These are phyloP conservation scores for Bruguiera hainesii DNA, from an alignment of 441 rosid genomes.

Conservation along the genomic window DNA sequence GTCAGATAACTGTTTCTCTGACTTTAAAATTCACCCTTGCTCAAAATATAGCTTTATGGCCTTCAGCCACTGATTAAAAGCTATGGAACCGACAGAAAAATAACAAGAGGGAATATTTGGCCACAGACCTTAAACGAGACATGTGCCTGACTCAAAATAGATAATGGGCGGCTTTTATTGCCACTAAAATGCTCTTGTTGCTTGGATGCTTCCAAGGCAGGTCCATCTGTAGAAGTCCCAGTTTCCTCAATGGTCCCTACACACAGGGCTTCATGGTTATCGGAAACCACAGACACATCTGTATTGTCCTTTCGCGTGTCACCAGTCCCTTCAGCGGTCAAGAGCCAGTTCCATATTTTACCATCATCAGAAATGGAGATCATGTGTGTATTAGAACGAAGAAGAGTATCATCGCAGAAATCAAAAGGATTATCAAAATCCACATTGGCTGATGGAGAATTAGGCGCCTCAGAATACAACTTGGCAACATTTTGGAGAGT, in stretches of 20 bases:
- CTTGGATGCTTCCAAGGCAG: conserved; percentile 29
- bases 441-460: conserved; percentile 37
- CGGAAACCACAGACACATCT: conserved; percentile 27
- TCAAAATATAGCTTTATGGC: conserved; percentile 3
- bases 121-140: conserved; percentile 67
- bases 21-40: not conserved
- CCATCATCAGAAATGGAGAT: conserved; percentile 95
- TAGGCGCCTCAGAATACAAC: conserved; percentile 52
- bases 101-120: conserved; percentile 13
- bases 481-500: conserved; percentile 72
- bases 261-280: conserved; percentile 31
- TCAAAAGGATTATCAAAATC: conserved; percentile 86
- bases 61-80: not conserved
- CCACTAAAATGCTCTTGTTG: conserved; percentile 33
- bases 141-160: conserved; percentile 34
- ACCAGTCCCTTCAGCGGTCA: conserved; percentile 73
- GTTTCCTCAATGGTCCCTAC: conserved; percentile 22
- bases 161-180: conserved; percentile 37
- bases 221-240: conserved; percentile 32
- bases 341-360: conserved; percentile 92
- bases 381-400: conserved; percentile 60
- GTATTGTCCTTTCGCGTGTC: conserved; percentile 40
- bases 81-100: not conserved
- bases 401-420: conserved; percentile 68
- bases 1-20: conserved; percentile 12